phyloP scores from a whole-genome alignment of 202 grass and related monocot genomes.

The Saccharum hybrid region DNA sequence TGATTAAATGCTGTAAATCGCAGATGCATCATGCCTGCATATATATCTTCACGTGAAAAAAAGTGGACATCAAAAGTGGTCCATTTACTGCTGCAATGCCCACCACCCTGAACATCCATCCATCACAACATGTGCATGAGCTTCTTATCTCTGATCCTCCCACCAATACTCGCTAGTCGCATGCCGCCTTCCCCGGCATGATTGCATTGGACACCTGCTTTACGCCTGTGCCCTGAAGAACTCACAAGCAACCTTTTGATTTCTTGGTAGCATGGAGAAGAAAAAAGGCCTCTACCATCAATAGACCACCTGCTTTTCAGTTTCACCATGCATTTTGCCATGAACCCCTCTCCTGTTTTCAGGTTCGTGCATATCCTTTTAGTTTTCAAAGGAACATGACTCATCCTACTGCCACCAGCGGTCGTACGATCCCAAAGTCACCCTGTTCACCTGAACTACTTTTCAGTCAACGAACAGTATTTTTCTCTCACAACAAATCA shows the following conservation, averaged over 20 bases:
- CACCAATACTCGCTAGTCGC: conserved; percentile 47
- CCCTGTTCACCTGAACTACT: no score
- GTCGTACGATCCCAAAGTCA: not conserved
- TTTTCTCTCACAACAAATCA: no score
- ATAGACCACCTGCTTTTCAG: not conserved
- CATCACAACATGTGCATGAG: conserved; percentile 48
- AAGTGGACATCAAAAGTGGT: conserved; percentile 9
- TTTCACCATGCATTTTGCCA: conserved; percentile 38
- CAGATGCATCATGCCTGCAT: not conserved
- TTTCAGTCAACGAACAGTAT: no score
- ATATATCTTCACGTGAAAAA: conserved; percentile 25
- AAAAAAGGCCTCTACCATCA: not conserved
- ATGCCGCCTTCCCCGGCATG: conserved; percentile 43
- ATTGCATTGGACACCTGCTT: conserved; percentile 44
- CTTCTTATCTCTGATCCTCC: conserved; percentile 42
- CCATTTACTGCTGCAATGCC: conserved; percentile 36
- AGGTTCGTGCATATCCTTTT: not conserved
- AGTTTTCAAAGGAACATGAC: not conserved
- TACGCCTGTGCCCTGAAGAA: conserved; percentile 26
- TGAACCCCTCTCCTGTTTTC: not conserved
- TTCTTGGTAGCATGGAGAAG: conserved; percentile 25
- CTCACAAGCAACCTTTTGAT: conserved; percentile 36
- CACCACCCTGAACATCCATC: conserved; percentile 47
- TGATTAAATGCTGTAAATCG: not conserved
- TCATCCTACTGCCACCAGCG: not conserved